Base-by-base conservation (phyloP, 2,329 filamentous ascomycete genomes). In the Arthrobotrys sphaeroides region DNA sequence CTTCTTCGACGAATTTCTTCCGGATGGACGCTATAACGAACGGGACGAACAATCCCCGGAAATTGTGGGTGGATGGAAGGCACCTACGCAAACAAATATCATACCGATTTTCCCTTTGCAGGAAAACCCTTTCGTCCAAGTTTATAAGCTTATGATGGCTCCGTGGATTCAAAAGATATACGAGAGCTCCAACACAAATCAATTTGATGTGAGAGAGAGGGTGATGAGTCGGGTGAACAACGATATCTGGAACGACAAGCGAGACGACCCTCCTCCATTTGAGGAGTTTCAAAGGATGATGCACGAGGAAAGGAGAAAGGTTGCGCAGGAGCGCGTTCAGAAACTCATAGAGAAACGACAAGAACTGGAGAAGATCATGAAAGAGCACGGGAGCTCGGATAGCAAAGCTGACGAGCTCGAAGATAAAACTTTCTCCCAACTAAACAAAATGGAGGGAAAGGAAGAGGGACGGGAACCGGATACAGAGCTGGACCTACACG, bases 1-100 rank as follows among this genome's bases (percentile, higher is more conserved):
- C n/a, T 22, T 75, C 7, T 75, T 75, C 40, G 72, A 75, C n/a
- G 72, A 75, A 38, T 75, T 75, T 28, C 53, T 75, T 13, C 72
- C 72, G 13, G 72, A 75, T 38, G 72, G 65, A 4, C 36, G 33
- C 24, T 75, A 68, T 20, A 60, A 62, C 16, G 22, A 53, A 33
- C 64, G 72, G 36, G 47, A 53, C 28, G 42, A 61, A n/a, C 64
- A 55, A n/a, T 49, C 64, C 20, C 47, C 72, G 0, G 28, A 47
- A 9, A 13, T 60, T 16, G 40, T 69, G 1, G 72, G 72, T 5
- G 72, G 72, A 6, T 66, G 60, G 60, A 69, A 40, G n/a, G 12
- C 47, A 12, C 24, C 47, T 6, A 40, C 9, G 13, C 43, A 68
- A 42, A 24, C 55, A 7, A 57, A 26, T n/a, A 51, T 57, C 12